Percentiles rank a stretch among this genome's conserved stretches.
These are phyloP conservation scores for Euphorbia tirucalli DNA, from an alignment of 345 rosid genomes.

Conservation along the genomic window DNA sequence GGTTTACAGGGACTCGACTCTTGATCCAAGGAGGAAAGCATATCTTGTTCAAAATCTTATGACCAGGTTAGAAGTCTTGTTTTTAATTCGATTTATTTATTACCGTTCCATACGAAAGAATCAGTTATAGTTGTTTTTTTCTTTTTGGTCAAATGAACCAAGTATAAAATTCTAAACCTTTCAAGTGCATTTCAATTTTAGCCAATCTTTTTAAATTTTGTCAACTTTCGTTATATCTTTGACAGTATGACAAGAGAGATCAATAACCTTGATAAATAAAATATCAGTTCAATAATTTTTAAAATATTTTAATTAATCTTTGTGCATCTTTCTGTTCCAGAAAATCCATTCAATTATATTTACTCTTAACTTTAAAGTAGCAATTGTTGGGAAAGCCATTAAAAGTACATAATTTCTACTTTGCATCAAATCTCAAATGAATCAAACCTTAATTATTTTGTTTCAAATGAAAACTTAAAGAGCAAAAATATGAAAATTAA, in stretches of 20 bases:
- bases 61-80: slow-evolving; percentile 46
- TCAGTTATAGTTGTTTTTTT: not conserved
- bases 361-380: not conserved
- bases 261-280: not conserved
- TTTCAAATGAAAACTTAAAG: not conserved
- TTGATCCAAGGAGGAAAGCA: slow-evolving; percentile 69
- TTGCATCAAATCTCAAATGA: not conserved
- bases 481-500: not conserved
- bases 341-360: not conserved
- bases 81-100: slow-evolving; percentile 2
- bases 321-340: too few species aligned
- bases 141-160: not conserved
- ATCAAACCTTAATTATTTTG: not conserved
- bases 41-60: slow-evolving; percentile 65
- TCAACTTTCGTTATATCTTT: too few species aligned
- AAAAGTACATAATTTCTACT: not conserved
- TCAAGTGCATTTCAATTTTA: not conserved
- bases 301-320: too few species aligned
- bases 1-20: slow-evolving; percentile 58
- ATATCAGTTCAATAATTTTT: too few species aligned
- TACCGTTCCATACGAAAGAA: not conserved
- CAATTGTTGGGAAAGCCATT: not conserved
- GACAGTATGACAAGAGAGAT: not conserved
- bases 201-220: not conserved
- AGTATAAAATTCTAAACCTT: too few species aligned